Evolutionary conservation across 768 basidiomycete species (phyloP), one percentile per base, ranked within the genome.

Genomic region (Gloeophyllum trabeum): DNA sequence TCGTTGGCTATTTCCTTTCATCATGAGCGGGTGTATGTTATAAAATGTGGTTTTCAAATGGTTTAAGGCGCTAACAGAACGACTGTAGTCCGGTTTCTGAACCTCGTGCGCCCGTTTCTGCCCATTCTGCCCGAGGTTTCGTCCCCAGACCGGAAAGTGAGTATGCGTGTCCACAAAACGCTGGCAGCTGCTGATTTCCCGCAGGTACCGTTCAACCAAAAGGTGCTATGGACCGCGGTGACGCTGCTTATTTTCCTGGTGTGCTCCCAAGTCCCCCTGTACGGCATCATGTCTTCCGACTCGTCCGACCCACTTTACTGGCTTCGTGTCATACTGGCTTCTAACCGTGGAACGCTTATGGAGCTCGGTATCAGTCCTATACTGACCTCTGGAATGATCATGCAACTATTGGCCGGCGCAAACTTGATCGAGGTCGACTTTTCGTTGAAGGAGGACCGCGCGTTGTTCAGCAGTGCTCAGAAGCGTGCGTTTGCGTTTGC

Each of bases 201-300:
- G 3, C 44, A 96, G 91, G 89, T 97, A 43, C 89, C 91, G 22
- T 97, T 98, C 76, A 92, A 94, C 70, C 90, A 93, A 78, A 96
- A 96, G 65, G 76, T 94, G 48, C 68, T 93, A 81, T 97, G 93
- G 94, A 99, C 94, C 5, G 91, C 94, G 43, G 91, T 98, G 23
- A 98, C 94, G 2, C 90, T 99, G 56, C 83, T 97, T 65, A 97
- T 99, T 63, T 98, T 97, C 86, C 67, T 99, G 57, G 94, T 98
- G 49, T 98, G 94, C 74, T 97, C 93, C 21, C 96, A 98, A 67
- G 94, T 98, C 24, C 96, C 96, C 4, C 75, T 99, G 37, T 99
- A 98, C 64, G 96, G 96, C 48, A 98, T 99, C 78, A 94, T 97
- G 82, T 96, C 91, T 22, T 96, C 92, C 46, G 94, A 99, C 73